Evolutionary conservation across 805 yeast genomes (phyloP).

Genomic region (Candida peoriensis): DNA sequence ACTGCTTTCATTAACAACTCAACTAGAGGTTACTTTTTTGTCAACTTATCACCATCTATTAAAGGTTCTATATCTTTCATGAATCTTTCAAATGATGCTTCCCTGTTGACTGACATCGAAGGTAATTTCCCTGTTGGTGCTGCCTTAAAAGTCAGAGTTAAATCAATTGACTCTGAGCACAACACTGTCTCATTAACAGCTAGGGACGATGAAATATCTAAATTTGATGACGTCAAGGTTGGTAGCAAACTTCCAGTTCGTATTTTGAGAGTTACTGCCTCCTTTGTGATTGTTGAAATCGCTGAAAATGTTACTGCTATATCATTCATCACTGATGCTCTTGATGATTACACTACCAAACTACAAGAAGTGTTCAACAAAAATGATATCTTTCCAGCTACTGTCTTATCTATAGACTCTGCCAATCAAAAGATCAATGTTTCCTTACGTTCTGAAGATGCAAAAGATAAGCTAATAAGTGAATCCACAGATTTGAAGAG

Average conservation of each 20-base stretch:
- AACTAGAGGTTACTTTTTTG: slow-evolving; percentile 58
- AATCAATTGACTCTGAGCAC: slow-evolving; percentile 47
- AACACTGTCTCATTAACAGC: slow-evolving; percentile 46
- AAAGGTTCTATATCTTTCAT: slow-evolving; percentile 62
- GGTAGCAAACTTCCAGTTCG: slow-evolving; percentile 59
- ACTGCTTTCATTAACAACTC: slow-evolving; percentile 63
- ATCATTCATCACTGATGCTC: slow-evolving; percentile 71
- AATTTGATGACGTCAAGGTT: slow-evolving; percentile 44
- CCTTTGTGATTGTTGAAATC: slow-evolving; percentile 61
- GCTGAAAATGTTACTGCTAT: slow-evolving; percentile 60
- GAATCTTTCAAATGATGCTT: slow-evolving; percentile 55
- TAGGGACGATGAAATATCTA: slow-evolving; percentile 36
- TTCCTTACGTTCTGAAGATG: slow-evolving; percentile 51
- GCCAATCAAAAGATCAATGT: slow-evolving; percentile 51
- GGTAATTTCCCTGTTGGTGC: slow-evolving; percentile 66
- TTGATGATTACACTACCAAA: slow-evolving; percentile 56
- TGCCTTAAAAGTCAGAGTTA: slow-evolving; percentile 56
- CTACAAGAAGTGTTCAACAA: slow-evolving; percentile 43
- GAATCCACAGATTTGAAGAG: slow-evolving; percentile 49
- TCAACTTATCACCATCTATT: slow-evolving; percentile 61
- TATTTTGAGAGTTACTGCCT: slow-evolving; percentile 52
- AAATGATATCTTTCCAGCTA: slow-evolving; percentile 55
- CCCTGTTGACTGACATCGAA: slow-evolving; percentile 43
- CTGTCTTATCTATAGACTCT: slow-evolving; percentile 35
- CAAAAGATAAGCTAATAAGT: slow-evolving; percentile 45